Evolutionary conservation across 176 grass and related monocot species (phyloP), one percentile per base, ranked within the genome.

Genomic region (Oryza meridionalis): DNA sequence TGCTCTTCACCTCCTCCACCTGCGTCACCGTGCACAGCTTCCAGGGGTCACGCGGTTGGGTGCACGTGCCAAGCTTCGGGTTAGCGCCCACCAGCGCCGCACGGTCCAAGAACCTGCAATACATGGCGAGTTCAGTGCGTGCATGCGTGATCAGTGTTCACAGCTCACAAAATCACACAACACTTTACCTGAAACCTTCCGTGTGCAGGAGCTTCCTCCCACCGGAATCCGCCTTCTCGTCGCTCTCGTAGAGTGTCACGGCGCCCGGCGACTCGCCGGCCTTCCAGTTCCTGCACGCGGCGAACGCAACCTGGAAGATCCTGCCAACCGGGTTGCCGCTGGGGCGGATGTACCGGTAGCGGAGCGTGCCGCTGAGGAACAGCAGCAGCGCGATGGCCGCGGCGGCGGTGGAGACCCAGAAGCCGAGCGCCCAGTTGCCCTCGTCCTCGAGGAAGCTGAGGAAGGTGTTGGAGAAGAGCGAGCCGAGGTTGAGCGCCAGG

Each of bases 391-490:
- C 93, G 51, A 84, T 11, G 55, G 90, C 76, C 1, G 96, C 96
- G 5, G 93, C 86, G 0, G 15, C 91, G 29, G 89, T 86, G 26
- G 96, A 98, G 13, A 42, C 82, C 96, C 96, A 98, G 65, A 98
- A 98, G 0, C 96, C 96, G 4, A 95, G 51, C 1, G 82, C 83
- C 96, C 96, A 98, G 7, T 42, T 11, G 73, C 96, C 96, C 16
- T 84, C 44, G 72, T 98, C 89, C 89, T 98, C 89, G 62, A 95
- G 55, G 85, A 93, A 98, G 85, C 92, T 89, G 40, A 98, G 77
- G 85, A 98, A 88, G 64, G 93, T 98, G 89, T 98, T 95, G 74
- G 96, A 98, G 86, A 98, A 95, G 75, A 98, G 96, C 0, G 96
- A 98, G 14, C 96, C 96, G 27, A 98, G 75, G 87, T 98, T 98